Conservation (phyloP, 2,329 filamentous ascomycete genomes). For the Alternaria sp. region DNA sequence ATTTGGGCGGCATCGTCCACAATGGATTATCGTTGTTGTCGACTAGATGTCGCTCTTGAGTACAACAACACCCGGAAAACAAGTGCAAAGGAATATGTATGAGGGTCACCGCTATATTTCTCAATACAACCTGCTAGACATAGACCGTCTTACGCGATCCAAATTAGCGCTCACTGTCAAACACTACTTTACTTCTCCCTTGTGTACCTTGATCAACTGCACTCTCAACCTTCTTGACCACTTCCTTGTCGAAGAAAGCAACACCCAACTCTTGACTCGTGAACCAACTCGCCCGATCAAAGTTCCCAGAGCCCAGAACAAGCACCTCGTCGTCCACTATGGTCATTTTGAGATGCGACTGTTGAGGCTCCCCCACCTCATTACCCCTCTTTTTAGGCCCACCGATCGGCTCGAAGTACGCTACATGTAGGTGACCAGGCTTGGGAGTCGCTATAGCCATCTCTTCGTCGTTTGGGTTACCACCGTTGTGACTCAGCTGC, state of each 20-base stretch:
- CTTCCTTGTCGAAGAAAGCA: conserved; percentile 57
- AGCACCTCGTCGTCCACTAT: conserved; percentile 74
- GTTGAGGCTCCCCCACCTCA: conserved; percentile 67
- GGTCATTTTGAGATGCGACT: conserved; percentile 80
- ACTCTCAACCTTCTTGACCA: conserved; percentile 48
- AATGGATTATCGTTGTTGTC: too few species aligned
- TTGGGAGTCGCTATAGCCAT: conserved; percentile 30
- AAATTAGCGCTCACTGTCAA: conserved; percentile 20
- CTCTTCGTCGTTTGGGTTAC: conserved; percentile 36
- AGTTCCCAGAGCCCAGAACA: conserved; percentile 81
- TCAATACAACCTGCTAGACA: not conserved
- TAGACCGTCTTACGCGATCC: not conserved
- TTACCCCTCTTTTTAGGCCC: conserved; percentile 35
- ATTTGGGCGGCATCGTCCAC: too few species aligned
- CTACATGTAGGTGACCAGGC: conserved; percentile 64
- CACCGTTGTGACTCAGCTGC: conserved; percentile 30
- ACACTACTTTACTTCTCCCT: conserved; percentile 37
- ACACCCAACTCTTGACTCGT: conserved; percentile 86
- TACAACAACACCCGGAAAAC: not conserved
- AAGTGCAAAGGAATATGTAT: not conserved
- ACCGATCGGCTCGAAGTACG: conserved; percentile 62
- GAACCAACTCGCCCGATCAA: conserved; percentile 86
- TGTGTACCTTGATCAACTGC: conserved; percentile 36
- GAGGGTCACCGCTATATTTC: not conserved
- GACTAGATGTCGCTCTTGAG: too few species aligned